These are phyloP conservation scores for Cyanidioschyzon merolae DNA, from an alignment of 23 red algal species.

Conservation along the genomic window DNA sequence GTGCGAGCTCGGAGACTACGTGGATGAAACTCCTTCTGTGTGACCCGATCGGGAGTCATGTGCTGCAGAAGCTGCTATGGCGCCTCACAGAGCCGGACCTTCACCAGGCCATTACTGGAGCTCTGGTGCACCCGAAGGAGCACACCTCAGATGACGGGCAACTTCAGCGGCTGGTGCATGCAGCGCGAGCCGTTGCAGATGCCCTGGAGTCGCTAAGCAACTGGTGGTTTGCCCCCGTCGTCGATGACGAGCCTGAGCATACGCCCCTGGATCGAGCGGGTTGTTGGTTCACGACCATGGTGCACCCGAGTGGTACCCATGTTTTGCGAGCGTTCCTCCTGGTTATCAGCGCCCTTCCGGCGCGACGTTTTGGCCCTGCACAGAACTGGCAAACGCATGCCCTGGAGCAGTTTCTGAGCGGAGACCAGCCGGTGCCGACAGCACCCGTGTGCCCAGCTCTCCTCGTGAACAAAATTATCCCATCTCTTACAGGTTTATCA, in stretches of 20 bases:
- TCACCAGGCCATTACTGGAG: background rate
- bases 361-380: background rate
- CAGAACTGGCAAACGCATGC: background rate
- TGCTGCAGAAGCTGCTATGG: conserved; percentile 1
- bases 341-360: background rate
- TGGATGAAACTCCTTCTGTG: background rate
- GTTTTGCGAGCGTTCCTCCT: background rate
- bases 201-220: background rate
- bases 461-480: background rate
- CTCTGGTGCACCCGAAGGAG: background rate
- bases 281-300: background rate
- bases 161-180: background rate
- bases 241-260: background rate
- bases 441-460: background rate
- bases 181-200: background rate
- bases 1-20: background rate
- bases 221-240: background rate
- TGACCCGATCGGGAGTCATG: conserved; percentile 1
- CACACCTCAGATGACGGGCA: background rate
- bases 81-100: background rate
- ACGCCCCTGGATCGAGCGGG: background rate
- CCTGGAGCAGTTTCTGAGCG: background rate
- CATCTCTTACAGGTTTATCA: background rate
- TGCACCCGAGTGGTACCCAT: background rate
- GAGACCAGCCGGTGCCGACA: background rate